These are phyloP conservation scores for Schwanniomyces yamadae DNA, from an alignment of 805 yeast genomes.

Conservation along the genomic window DNA sequence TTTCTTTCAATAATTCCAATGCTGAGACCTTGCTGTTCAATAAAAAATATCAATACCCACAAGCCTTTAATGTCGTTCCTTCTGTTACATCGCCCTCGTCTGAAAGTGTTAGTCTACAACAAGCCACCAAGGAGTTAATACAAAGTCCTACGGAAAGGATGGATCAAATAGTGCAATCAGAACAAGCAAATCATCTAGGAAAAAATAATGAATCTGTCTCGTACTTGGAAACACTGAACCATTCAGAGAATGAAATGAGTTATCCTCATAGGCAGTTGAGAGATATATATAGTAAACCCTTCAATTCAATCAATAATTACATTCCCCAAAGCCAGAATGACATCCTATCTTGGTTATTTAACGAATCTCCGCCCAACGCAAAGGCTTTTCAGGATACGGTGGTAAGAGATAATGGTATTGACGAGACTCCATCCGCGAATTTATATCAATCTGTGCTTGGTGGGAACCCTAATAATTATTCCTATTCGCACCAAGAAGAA, in stretches of 20 bases:
- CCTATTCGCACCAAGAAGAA: not conserved
- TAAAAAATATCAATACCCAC: constrained; percentile 7
- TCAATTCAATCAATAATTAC: constrained; percentile 1
- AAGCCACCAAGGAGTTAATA: not conserved
- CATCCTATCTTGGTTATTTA: constrained; percentile 41
- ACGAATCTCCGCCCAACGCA: constrained; percentile 20
- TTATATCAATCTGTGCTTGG: not conserved
- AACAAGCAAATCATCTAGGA: not conserved
- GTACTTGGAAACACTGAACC: no score
- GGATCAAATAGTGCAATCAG: no score
- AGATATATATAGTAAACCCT: constrained; percentile 3
- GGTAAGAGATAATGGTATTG: not conserved
- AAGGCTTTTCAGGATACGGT: not conserved
- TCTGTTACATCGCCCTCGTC: not conserved
- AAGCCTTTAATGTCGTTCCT: constrained; percentile 5
- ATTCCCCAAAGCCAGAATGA: constrained; percentile 35
- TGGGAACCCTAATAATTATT: not conserved
- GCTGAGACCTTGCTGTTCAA: not conserved
- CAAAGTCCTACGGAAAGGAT: not conserved
- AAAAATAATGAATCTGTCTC: not conserved
- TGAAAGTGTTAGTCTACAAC: not conserved
- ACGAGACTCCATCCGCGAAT: no score
- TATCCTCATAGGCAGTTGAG: constrained; percentile 1
- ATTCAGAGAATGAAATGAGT: not conserved
- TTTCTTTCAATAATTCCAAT: constrained; percentile 2